These are phyloP conservation scores for Onygenales sp. DNA, from an alignment of 2,329 filamentous ascomycete species.

Conservation along the genomic window DNA sequence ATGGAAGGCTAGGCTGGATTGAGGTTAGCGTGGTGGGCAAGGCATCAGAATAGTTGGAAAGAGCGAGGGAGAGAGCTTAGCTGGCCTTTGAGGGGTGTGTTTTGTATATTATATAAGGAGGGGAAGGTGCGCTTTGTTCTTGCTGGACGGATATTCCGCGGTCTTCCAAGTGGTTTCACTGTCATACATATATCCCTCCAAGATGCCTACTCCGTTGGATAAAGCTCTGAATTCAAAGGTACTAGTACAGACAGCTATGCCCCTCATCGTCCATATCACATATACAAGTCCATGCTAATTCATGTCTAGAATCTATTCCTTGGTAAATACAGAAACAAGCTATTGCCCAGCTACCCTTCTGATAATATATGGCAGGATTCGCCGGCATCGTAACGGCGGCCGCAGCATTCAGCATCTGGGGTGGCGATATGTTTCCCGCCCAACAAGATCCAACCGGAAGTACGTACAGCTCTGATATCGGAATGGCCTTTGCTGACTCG, in stretches of 20 bases:
- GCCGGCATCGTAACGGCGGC: slow-evolving; percentile 72
- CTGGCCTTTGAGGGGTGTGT: slow-evolving; percentile 3
- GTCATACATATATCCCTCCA: slow-evolving; percentile 13
- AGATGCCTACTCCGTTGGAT: slow-evolving; percentile 62
- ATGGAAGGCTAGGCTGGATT: not conserved
- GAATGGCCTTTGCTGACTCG: not conserved
- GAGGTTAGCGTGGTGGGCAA: not conserved
- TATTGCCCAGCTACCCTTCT: not conserved
- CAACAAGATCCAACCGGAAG: slow-evolving; percentile 68
- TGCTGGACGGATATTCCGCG: not conserved
- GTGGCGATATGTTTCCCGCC: slow-evolving; percentile 70
- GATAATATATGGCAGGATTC: slow-evolving; percentile 50
- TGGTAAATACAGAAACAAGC: slow-evolving; percentile 38
- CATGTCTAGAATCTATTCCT: slow-evolving; percentile 55
- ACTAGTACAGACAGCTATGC: slow-evolving; percentile 11
- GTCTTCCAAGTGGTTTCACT: not conserved
- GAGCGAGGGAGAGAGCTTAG: not conserved
- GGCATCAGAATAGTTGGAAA: not conserved
- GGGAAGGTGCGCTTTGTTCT: not conserved
- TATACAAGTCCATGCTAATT: slow-evolving; percentile 12
- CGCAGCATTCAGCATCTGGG: slow-evolving; percentile 77
- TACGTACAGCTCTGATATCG: slow-evolving; percentile 29
- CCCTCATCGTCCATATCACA: not conserved
- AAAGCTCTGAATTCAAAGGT: slow-evolving; percentile 62
- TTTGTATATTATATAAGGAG: slow-evolving; percentile 12